A percentile compares a stretch with the other conserved stretches of the same genome.
Evolutionary conservation across 371 early-diverging fungal species (phyloP).

Genomic region (Mucor racemosus): DNA sequence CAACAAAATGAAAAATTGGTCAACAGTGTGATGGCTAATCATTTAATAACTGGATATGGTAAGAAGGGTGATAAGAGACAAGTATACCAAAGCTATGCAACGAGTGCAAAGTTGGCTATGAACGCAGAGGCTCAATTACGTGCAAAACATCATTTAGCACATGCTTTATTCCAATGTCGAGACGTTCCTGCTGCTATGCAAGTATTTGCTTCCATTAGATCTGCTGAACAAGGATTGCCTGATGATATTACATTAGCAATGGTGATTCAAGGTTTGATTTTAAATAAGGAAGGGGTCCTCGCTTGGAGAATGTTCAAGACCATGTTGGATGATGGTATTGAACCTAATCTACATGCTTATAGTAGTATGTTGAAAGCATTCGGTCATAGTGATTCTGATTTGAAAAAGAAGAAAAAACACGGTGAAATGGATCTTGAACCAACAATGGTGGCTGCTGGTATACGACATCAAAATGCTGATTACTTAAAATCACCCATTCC

Average conservation of each 20-base stretch:
- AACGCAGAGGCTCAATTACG: constrained; percentile 5
- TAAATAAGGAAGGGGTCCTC: constrained; percentile 38
- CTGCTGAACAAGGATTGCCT: constrained; percentile 28
- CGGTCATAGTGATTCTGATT: constrained; percentile 3
- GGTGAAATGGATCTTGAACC: constrained; percentile 12
- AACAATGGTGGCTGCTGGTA: constrained; percentile 25
- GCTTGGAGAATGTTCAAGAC: constrained; percentile 49
- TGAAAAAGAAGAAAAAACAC: constrained; percentile 18
- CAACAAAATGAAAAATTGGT: constrained; percentile 18
- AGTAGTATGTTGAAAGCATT: constrained; percentile 39
- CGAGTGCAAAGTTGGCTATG: background rate
- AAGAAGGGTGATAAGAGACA: constrained; percentile 13
- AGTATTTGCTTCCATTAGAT: constrained; percentile 41
- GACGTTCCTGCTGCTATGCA: constrained; percentile 46
- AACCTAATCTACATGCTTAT: constrained; percentile 43
- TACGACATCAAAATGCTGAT: constrained; percentile 16
- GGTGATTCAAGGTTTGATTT: constrained; percentile 46
- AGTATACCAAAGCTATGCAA: constrained; percentile 3
- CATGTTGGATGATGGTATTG: constrained; percentile 28
- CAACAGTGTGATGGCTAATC: constrained; percentile 48
- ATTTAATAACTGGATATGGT: constrained; percentile 41
- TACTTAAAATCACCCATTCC: constrained; percentile 18
- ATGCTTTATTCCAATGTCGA: constrained; percentile 50
- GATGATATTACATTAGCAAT: constrained; percentile 51
- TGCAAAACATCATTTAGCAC: constrained; percentile 34